These are phyloP conservation scores for Gossypium aridum DNA, from an alignment of 441 rosid genomes.

Conservation along the genomic window DNA sequence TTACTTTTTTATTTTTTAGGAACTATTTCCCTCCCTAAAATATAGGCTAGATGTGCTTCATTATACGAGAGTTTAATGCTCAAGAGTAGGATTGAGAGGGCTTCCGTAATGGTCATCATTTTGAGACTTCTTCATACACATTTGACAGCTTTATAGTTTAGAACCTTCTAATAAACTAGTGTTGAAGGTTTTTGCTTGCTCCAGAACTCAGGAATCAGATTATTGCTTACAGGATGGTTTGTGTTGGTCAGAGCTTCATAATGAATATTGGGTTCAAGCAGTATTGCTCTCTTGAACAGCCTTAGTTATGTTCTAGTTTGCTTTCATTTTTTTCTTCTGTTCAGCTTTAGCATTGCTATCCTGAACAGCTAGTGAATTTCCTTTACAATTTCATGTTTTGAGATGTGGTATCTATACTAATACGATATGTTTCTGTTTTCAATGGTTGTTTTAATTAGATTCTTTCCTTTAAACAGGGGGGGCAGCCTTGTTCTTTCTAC, in stretches of 20 bases:
- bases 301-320: background rate
- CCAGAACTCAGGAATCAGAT: background rate
- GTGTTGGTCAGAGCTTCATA: background rate
- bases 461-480: conserved; percentile 39
- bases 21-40: background rate
- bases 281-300: background rate
- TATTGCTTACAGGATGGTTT: background rate
- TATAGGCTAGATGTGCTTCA: background rate
- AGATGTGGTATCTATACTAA: background rate
- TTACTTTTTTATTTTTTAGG: background rate
- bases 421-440: background rate
- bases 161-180: background rate
- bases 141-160: background rate
- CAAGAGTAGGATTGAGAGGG: background rate
- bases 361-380: conserved; percentile 2
- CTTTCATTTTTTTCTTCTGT: background rate
- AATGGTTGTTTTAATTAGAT: background rate
- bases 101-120: background rate
- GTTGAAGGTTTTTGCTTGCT: background rate
- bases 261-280: background rate
- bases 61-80: background rate
- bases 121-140: background rate
- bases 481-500: conserved; percentile 68
- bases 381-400: background rate
- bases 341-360: conserved; percentile 5